Evolutionary conservation across 1,139 yeast species (phyloP).

Genomic region (Blastobotrys aristatus): DNA sequence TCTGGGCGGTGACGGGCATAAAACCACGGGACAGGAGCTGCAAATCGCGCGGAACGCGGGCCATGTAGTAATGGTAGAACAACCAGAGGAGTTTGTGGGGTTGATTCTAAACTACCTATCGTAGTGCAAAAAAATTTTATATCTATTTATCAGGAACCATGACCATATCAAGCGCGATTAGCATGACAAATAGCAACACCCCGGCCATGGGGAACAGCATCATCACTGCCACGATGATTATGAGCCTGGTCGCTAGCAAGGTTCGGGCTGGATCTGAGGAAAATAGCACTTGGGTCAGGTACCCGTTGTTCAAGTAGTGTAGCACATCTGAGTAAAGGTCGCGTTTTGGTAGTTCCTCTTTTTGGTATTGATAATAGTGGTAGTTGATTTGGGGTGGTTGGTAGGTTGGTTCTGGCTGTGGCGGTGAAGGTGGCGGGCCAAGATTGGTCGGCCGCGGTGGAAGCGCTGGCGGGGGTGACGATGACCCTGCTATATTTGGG

Average conservation of each 20-base stretch:
- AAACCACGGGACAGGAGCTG: neutral
- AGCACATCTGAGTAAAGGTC: constrained; percentile 11
- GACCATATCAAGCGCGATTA: constrained; percentile 18
- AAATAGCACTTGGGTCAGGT: constrained; percentile 8
- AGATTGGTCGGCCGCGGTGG: neutral
- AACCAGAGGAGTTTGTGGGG: neutral
- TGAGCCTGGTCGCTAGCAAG: constrained; percentile 12
- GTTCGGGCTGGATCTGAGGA: constrained; percentile 13
- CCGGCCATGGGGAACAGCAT: constrained; percentile 19
- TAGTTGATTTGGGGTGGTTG: neutral
- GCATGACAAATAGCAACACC: constrained; percentile 15
- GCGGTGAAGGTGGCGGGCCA: neutral
- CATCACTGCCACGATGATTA: constrained; percentile 14
- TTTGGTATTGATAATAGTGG: neutral
- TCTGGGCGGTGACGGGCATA: neutral
- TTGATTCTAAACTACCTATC: neutral
- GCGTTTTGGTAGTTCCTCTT: neutral
- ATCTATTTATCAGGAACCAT: no score
- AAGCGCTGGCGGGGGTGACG: neutral
- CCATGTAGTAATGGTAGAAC: constrained; percentile 2
- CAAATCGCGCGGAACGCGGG: neutral
- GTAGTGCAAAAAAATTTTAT: no score
- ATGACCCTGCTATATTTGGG: no score
- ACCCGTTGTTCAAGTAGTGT: constrained; percentile 10
- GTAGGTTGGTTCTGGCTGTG: neutral